Evolutionary conservation across 2,329 filamentous ascomycete genomes (phyloP), one percentile per base, ranked within the genome.

Genomic region (Grosmannia clavigera): DNA sequence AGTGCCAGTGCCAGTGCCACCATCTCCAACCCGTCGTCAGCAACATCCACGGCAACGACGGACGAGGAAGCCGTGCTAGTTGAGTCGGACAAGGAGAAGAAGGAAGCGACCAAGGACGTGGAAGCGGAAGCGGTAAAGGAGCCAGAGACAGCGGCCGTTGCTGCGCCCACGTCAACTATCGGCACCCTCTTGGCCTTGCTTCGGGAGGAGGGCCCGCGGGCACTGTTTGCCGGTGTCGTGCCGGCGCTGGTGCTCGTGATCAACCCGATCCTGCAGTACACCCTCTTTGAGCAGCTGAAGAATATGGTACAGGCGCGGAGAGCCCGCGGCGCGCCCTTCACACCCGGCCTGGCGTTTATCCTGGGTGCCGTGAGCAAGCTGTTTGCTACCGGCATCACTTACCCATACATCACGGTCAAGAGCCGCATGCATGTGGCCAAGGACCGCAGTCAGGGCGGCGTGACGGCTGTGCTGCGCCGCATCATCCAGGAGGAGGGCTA

Each of bases 371-470:
- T 97, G 38, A 92, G 94, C 73, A 99, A 99, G 81, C 80, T 99
- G 64, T 85, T 96, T 63, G 94, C 94, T 29, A 99, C 94, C 3
- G 85, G 81, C 63, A 88, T 97, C 68, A 99, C 94, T 6, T 99
- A 99, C 73, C 94, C 94, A 12, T 99, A 99, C 72, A 97, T 99
- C 72, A 99, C 94, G 5, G 88, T 99, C 68, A 99, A 99, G 85
- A 95, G 91, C 74, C 84, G 90, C 71, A 96, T 96, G 84, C 94
- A 99, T 72, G 90, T 99, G 63, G 90, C 92, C 33, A 87, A 87
- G 74, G 88, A 95, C 75, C 59, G 58, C 54, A 43, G n/a, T 29
- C 16, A 55, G 25, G 62, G 56, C 57, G 88, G 87, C 66, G 87
- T 96, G 80, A 79, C 85, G 58, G 81, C 85, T 65, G 88, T 85